phyloP scores from a whole-genome alignment of 2,329 filamentous ascomycete species.

The Neofusicoccum parvum region DNA sequence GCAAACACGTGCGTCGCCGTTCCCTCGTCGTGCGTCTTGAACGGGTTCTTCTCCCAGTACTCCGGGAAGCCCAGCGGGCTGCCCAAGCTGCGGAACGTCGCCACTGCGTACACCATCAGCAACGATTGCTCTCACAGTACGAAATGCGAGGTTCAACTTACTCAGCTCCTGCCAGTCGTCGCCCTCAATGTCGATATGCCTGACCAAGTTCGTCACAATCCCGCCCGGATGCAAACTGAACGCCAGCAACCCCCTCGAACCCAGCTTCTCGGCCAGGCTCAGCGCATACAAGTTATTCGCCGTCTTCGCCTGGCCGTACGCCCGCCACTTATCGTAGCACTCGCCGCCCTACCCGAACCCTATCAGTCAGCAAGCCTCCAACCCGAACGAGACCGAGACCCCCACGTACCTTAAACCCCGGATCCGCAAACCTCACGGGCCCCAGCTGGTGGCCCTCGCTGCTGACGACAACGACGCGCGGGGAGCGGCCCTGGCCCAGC shows the following conservation, averaged over 20 bases:
- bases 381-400: too few species aligned
- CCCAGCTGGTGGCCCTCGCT: slow-evolving; percentile 25
- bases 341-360: neutral
- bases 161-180: slow-evolving; percentile 27
- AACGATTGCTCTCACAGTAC: neutral
- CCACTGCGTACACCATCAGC: neutral
- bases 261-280: slow-evolving; percentile 30
- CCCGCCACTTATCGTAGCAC: slow-evolving; percentile 19
- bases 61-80: neutral
- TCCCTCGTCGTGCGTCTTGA: slow-evolving; percentile 33
- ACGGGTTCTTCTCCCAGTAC: neutral
- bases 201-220: slow-evolving; percentile 28
- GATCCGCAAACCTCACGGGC: slow-evolving; percentile 25
- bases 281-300: slow-evolving; percentile 32
- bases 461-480: slow-evolving; percentile 34
- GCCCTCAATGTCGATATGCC: neutral
- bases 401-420: slow-evolving; percentile 24
- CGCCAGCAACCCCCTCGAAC: slow-evolving; percentile 27
- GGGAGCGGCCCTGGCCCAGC: slow-evolving; percentile 34
- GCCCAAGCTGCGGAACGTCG: neutral
- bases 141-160: slow-evolving; percentile 20
- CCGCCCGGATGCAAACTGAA: slow-evolving; percentile 37
- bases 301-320: slow-evolving; percentile 31
- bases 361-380: too few species aligned
- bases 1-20: slow-evolving; percentile 35